These are phyloP conservation scores for Chlamydomonas sp. DNA, from an alignment of 139 green algal genomes.

Conservation along the genomic window DNA sequence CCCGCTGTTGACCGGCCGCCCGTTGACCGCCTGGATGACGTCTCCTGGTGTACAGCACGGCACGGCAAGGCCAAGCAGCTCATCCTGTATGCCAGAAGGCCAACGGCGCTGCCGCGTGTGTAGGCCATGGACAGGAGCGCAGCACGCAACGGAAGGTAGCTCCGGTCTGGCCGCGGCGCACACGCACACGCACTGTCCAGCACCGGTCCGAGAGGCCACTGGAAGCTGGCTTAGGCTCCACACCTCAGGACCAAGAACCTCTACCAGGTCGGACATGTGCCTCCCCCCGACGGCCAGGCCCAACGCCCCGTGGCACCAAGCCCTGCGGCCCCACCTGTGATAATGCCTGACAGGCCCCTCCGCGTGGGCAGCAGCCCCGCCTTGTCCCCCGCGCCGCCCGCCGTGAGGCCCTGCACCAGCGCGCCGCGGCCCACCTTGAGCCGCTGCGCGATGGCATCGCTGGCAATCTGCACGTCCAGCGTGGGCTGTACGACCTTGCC, in stretches of 20 bases:
- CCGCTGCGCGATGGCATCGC: conserved; percentile 32
- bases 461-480: conserved; percentile 75
- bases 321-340: conserved; percentile 20
- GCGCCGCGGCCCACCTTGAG: conserved; percentile 46
- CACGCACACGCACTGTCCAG: no score
- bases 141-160: no score
- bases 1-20: conserved; percentile 2
- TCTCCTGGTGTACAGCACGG: background rate
- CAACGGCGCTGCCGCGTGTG: no score
- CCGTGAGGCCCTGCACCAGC: conserved; percentile 30
- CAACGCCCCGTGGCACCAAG: background rate
- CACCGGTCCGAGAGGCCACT: no score
- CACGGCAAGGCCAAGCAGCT: background rate
- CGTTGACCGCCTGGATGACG: conserved; percentile 29
- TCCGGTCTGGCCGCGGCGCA: no score
- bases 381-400: conserved; percentile 26
- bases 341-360: conserved; percentile 46
- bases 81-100: no score
- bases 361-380: conserved; percentile 55
- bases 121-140: no score
- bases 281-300: background rate
- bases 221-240: no score
- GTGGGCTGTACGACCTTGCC: conserved; percentile 74
- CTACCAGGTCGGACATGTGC: no score
- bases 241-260: no score